These are phyloP conservation scores for Fomitopsis betulina DNA, from an alignment of 1,284 basidiomycete genomes.

Conservation along the genomic window DNA sequence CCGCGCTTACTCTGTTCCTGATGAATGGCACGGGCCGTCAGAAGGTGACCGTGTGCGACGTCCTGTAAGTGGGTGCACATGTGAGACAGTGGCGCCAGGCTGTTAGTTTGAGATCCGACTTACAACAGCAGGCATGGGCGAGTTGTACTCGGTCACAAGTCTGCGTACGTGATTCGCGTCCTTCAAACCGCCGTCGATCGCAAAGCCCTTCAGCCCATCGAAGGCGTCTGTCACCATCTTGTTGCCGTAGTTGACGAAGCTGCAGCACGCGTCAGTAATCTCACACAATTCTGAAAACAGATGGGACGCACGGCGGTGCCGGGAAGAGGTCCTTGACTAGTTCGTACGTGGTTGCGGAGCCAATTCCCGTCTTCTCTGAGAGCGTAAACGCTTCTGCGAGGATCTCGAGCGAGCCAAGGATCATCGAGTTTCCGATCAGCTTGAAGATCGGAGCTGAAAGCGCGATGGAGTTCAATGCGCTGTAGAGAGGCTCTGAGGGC, in stretches of 20 bases:
- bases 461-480: slow-evolving; percentile 58
- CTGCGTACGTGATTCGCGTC: slow-evolving; percentile 70
- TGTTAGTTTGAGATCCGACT: slow-evolving; percentile 1
- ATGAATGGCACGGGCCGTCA: slow-evolving; percentile 74
- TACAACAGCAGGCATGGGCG: slow-evolving; percentile 73
- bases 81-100: background rate
- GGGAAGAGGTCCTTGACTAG: slow-evolving; percentile 48
- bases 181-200: slow-evolving; percentile 87
- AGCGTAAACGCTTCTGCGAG: slow-evolving; percentile 81
- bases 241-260: slow-evolving; percentile 56
- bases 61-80: slow-evolving; percentile 36
- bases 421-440: slow-evolving; percentile 71
- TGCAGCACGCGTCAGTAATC: slow-evolving; percentile 18
- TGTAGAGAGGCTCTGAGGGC: slow-evolving; percentile 52
- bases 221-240: slow-evolving; percentile 73
- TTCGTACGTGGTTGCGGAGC: slow-evolving; percentile 33
- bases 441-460: slow-evolving; percentile 70
- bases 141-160: slow-evolving; percentile 59
- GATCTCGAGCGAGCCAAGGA: slow-evolving; percentile 71
- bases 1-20: slow-evolving; percentile 41
- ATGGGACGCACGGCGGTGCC: slow-evolving; percentile 43
- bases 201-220: slow-evolving; percentile 76
- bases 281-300: slow-evolving; percentile 4
- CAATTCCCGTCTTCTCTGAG: slow-evolving; percentile 82
- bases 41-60: slow-evolving; percentile 71